Conservation (phyloP, 352 stramenopile genomes). For the Pilasporangium apinafurcum region DNA sequence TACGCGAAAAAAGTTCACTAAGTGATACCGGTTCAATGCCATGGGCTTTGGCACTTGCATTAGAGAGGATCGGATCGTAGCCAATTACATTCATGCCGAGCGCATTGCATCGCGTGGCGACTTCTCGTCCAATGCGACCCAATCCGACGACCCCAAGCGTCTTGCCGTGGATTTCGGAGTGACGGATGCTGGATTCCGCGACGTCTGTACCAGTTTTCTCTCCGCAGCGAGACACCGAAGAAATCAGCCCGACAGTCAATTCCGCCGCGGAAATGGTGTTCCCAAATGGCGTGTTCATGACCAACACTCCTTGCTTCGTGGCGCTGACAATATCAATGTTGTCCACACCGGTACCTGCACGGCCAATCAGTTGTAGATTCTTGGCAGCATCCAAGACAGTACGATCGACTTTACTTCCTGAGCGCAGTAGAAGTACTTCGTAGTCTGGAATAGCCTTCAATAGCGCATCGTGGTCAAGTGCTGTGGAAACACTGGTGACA, state of each 20-base stretch:
- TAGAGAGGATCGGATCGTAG: constrained; percentile 91
- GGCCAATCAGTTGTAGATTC: constrained; percentile 79
- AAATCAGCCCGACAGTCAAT: constrained; percentile 89
- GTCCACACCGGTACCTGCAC: constrained; percentile 89
- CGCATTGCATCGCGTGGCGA: constrained; percentile 88
- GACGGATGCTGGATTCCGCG: constrained; percentile 10
- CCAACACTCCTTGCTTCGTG: constrained; percentile 89
- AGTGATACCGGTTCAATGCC: constrained; percentile 84
- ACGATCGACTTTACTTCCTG: constrained; percentile 70
- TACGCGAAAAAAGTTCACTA: constrained; percentile 82
- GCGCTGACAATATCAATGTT: constrained; percentile 92
- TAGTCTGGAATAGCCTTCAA: constrained; percentile 72
- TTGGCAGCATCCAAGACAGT: constrained; percentile 54
- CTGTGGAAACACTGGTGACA: constrained; percentile 46
- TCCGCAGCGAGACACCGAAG: constrained; percentile 50
- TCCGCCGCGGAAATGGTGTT: constrained; percentile 95
- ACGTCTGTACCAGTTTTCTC: constrained; percentile 7
- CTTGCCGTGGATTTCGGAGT: constrained; percentile 85
- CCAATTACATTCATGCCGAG: constrained; percentile 94
- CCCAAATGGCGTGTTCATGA: constrained; percentile 95
- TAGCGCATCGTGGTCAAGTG: constrained; percentile 56
- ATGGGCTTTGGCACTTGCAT: constrained; percentile 63
- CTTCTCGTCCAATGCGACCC: constrained; percentile 91
- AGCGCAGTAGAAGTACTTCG: constrained; percentile 87
- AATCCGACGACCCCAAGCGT: constrained; percentile 93